phyloP scores from a whole-genome alignment of 2,329 filamentous ascomycete species.

The Colletotrichum caudatum region DNA sequence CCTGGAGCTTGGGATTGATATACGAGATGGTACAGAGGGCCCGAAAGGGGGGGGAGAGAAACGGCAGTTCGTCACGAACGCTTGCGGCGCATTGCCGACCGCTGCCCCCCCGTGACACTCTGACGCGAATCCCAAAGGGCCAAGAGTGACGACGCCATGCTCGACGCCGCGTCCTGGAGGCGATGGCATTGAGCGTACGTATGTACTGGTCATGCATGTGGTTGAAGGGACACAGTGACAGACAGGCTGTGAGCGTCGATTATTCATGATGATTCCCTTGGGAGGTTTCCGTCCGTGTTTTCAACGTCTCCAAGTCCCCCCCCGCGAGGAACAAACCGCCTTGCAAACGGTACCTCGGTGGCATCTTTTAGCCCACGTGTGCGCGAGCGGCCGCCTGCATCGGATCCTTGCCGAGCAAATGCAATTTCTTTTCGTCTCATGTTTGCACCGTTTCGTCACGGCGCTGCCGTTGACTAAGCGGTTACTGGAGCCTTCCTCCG shows the following conservation, averaged over 20 bases:
- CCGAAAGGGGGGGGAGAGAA: neutral
- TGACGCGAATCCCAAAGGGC: neutral
- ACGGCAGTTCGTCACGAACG: neutral
- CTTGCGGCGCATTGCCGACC: neutral
- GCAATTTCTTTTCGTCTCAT: constrained; percentile 16
- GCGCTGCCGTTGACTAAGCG: constrained; percentile 28
- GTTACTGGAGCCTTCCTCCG: neutral
- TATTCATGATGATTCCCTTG: neutral
- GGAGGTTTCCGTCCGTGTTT: neutral
- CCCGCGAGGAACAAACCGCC: too few relatives aligned
- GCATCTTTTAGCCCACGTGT: neutral
- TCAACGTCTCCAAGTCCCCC: neutral
- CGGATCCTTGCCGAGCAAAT: constrained; percentile 30
- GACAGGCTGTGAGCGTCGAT: neutral
- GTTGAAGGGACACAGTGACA: neutral
- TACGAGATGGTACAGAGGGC: neutral
- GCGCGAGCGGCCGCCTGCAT: neutral
- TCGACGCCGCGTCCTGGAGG: constrained; percentile 4
- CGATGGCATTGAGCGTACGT: neutral
- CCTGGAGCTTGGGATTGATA: constrained; percentile 21
- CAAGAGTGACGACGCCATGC: neutral
- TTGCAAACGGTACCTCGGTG: too few relatives aligned
- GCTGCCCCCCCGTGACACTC: neutral
- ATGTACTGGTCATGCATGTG: neutral
- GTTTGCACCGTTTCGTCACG: constrained; percentile 1